A percentile compares a stretch with the other conserved stretches of the same genome.
phyloP scores from a whole-genome alignment of 169 alveolate species.

The Plasmodium chabaudi region DNA sequence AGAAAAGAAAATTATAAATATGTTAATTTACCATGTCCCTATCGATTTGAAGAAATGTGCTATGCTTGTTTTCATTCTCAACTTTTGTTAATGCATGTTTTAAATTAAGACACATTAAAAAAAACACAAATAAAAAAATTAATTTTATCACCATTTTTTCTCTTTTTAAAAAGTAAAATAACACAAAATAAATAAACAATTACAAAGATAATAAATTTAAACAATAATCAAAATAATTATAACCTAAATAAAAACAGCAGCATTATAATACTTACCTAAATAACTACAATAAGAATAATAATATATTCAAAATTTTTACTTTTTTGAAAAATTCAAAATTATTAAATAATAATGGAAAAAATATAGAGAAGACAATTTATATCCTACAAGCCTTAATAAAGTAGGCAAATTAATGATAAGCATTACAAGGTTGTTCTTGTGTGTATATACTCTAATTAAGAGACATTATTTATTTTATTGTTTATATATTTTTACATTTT shows the following conservation, averaged over 20 bases:
- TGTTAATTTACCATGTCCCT: constrained; percentile 66
- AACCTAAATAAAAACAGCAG: no score
- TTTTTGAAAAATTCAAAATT: constrained; percentile 7
- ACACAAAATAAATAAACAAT: no score
- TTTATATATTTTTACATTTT: no score
- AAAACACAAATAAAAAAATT: constrained; percentile 28
- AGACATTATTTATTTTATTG: no score
- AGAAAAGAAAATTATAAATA: constrained; percentile 1
- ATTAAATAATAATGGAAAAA: constrained; percentile 1
- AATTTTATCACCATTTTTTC: constrained; percentile 28
- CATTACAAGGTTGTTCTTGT: no score
- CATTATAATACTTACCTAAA: no score
- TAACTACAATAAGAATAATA: no score
- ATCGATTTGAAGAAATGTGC: constrained; percentile 50
- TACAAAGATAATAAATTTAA: no score
- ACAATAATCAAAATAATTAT: no score
- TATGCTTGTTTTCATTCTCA: constrained; percentile 11
- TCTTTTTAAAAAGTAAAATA: not conserved
- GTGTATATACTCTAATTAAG: no score
- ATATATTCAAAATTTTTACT: not conserved
- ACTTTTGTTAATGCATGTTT: constrained; percentile 8
- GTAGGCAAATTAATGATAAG: no score
- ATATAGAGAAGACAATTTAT: not conserved
- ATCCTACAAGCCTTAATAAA: no score
- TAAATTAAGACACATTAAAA: constrained; percentile 13